Conservation (phyloP, 2,329 filamentous ascomycete genomes). For the Exophiala spinifera region DNA sequence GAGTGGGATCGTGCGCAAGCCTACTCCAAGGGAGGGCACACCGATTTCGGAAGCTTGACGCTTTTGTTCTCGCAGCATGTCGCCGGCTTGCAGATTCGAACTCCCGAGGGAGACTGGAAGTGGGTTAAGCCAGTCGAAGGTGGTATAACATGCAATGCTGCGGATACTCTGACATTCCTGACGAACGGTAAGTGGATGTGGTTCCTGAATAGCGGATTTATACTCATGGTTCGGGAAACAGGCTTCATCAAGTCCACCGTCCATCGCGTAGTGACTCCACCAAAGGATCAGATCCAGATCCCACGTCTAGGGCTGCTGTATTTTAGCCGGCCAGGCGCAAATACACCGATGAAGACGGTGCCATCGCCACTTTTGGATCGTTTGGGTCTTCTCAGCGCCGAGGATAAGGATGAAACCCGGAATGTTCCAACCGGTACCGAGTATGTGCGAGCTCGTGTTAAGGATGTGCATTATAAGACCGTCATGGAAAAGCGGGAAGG, state of each 20-base stretch:
- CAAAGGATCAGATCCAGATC: constrained; percentile 44
- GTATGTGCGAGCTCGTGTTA: constrained; percentile 47
- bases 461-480: constrained; percentile 47
- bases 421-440: constrained; percentile 43
- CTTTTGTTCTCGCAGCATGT: constrained; percentile 54
- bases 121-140: constrained; percentile 55
- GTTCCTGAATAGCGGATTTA: neutral
- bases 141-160: constrained; percentile 50
- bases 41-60: constrained; percentile 57
- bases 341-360: constrained; percentile 42
- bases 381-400: constrained; percentile 39
- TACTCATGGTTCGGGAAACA: constrained; percentile 1
- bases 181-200: constrained; percentile 31
- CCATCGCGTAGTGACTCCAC: constrained; percentile 52
- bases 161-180: constrained; percentile 47
- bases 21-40: constrained; percentile 51
- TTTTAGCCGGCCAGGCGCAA: constrained; percentile 51
- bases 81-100: constrained; percentile 54
- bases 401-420: constrained; percentile 38
- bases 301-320: constrained; percentile 55
- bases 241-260: constrained; percentile 38
- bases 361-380: constrained; percentile 39
- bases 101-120: constrained; percentile 47
- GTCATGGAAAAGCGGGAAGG: constrained; percentile 45
- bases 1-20: constrained; percentile 46